A percentile compares a stretch with the other conserved stretches of the same genome.
Conservation (phyloP, 1,139 yeast species). For the Taphrina betulina region DNA sequence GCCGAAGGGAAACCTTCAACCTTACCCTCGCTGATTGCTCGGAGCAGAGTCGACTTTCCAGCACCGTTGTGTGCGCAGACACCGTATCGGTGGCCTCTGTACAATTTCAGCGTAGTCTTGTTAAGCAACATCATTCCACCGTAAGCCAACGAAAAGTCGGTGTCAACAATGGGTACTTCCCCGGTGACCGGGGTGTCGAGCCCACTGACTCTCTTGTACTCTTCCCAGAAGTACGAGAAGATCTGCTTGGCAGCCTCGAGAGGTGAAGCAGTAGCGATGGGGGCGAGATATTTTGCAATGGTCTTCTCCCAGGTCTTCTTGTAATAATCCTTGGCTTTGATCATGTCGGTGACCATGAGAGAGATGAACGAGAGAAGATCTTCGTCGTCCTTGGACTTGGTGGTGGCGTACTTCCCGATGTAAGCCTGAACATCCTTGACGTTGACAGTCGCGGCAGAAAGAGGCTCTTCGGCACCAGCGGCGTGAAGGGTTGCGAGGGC, state of each 20-base stretch:
- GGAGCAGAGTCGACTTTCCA: constrained; percentile 95
- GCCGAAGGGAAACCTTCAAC: constrained; percentile 96
- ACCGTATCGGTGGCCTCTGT: constrained; percentile 99
- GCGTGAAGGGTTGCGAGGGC: constrained; percentile 52
- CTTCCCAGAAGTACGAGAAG: constrained; percentile 21
- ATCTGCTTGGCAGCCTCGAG: constrained; percentile 23
- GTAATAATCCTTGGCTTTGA: constrained; percentile 28
- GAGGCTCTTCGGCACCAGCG: constrained; percentile 32
- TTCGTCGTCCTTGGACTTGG: constrained; percentile 14
- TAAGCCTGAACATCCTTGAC: constrained; percentile 27
- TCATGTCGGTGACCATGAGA: constrained; percentile 30
- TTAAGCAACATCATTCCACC: constrained; percentile 99
- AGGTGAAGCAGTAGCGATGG: constrained; percentile 15
- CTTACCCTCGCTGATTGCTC: constrained; percentile 95
- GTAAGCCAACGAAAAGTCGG: constrained; percentile 74
- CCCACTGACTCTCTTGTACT: constrained; percentile 22
- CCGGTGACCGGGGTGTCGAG: constrained; percentile 30
- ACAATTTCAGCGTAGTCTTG: constrained; percentile 98
- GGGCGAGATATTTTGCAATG: constrained; percentile 26
- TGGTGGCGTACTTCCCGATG: constrained; percentile 17
- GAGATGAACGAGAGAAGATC: constrained; percentile 2
- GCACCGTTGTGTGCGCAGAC: constrained; percentile 99
- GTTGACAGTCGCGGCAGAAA: constrained; percentile 30
- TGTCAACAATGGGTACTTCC: constrained; percentile 31
- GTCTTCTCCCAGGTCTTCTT: constrained; percentile 31